Evolutionary conservation across 1,139 yeast species (phyloP).

Genomic region (Starmera stellimalicola): DNA sequence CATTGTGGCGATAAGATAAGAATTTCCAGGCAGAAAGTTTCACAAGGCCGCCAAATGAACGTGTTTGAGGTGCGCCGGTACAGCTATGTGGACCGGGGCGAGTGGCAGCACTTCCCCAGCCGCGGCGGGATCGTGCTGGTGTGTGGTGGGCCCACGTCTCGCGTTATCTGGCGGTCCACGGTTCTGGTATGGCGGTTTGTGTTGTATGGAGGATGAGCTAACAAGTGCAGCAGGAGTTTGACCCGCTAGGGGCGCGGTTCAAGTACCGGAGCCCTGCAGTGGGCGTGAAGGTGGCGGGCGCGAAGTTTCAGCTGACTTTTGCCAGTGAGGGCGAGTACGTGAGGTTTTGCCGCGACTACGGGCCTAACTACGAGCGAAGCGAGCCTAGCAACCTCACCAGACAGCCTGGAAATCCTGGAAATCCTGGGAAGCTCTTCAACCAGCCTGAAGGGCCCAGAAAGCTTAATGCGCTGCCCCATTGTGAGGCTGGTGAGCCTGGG

Average conservation of each 20-base stretch:
- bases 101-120: conserved; percentile 18
- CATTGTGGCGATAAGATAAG: not conserved
- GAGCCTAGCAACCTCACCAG: no score
- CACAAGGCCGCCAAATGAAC: not conserved
- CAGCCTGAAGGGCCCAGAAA: no score
- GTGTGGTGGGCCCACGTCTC: conserved; percentile 3
- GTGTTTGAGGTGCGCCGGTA: conserved; percentile 3
- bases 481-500: no score
- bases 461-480: no score
- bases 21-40: not conserved
- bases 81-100: conserved; percentile 8
- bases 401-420: no score
- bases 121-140: conserved; percentile 11
- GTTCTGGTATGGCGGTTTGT: conserved; percentile 7
- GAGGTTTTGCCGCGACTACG: no score
- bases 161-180: conserved; percentile 12
- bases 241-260: conserved; percentile 2
- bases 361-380: no score
- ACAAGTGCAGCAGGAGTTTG: conserved; percentile 8
- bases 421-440: no score
- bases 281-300: conserved; percentile 4
- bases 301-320: conserved; percentile 14
- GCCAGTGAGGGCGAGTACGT: conserved; percentile 5
- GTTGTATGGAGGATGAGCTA: not conserved
- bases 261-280: conserved; percentile 14